Conservation (phyloP, 768 basidiomycete species). For the Suillus spraguei region DNA sequence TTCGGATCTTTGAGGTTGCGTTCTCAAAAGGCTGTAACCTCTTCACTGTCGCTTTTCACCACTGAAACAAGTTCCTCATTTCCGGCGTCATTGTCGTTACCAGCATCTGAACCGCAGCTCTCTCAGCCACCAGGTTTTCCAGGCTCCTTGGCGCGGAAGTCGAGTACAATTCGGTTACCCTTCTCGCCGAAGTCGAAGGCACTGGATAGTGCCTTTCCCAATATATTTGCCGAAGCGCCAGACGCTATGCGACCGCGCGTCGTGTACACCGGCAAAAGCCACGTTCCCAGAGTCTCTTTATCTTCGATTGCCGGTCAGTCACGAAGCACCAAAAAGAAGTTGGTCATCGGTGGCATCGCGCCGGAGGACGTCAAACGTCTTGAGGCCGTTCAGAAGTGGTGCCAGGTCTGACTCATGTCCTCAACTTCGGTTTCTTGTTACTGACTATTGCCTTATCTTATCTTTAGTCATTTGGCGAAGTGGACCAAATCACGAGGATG, state of each 20-base stretch:
- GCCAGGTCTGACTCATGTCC: conserved; percentile 51
- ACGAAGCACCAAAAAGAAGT: conserved; percentile 53
- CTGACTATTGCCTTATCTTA: conserved; percentile 7
- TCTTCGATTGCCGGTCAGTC: conserved; percentile 38
- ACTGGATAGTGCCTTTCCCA: conserved; percentile 15
- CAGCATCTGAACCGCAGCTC: conserved; percentile 42
- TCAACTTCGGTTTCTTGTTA: background rate
- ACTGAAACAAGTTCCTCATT: conserved; percentile 29
- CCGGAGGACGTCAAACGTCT: conserved; percentile 61
- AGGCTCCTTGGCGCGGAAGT: conserved; percentile 32
- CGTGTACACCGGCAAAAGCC: conserved; percentile 28
- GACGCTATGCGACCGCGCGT: conserved; percentile 31
- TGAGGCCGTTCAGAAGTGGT: conserved; percentile 74
- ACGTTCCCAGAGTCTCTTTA: conserved; percentile 31
- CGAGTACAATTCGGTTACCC: conserved; percentile 35
- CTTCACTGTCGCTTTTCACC: conserved; percentile 39
- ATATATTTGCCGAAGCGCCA: conserved; percentile 30
- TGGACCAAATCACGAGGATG: conserved; percentile 71
- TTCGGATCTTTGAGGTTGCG: conserved; percentile 36
- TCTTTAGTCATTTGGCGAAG: conserved; percentile 69
- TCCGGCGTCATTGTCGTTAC: conserved; percentile 42
- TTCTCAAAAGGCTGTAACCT: conserved; percentile 26
- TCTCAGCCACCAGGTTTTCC: conserved; percentile 37
- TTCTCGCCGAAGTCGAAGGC: conserved; percentile 26
- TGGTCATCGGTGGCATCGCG: conserved; percentile 71